phyloP scores from a whole-genome alignment of 129 eudicot genomes.

The Lactuca sativa region DNA sequence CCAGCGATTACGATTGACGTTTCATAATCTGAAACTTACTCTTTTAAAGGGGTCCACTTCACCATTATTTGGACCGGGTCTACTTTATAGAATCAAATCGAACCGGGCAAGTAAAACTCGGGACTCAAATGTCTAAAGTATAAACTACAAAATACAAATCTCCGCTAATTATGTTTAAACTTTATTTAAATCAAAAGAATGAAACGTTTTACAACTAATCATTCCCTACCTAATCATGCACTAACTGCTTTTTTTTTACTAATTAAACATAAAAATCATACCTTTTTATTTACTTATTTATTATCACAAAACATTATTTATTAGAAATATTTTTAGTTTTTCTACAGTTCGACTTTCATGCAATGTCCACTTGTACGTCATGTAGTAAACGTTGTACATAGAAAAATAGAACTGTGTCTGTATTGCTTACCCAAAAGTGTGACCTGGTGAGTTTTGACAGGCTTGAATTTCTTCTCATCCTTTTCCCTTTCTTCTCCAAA shows the following conservation, averaged over 20 bases:
- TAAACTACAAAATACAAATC: no score
- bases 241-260: conserved; percentile 3
- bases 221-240: conserved; percentile 12
- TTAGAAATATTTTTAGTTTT: neutral
- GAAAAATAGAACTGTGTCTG: neutral
- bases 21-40: conserved; percentile 2
- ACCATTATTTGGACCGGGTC: neutral
- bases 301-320: neutral
- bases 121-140: no score
- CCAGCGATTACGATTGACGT: conserved; percentile 16
- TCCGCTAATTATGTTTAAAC: no score
- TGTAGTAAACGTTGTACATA: neutral
- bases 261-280: neutral
- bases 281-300: neutral
- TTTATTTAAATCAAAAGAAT: neutral
- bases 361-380: neutral
- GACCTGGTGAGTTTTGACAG: conserved; percentile 48
- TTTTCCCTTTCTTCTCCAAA: conserved; percentile 30
- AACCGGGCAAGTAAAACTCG: no score
- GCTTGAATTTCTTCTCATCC: conserved; percentile 41
- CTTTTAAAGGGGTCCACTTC: conserved; percentile 7
- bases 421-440: conserved; percentile 63
- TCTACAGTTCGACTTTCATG: neutral
- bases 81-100: neutral
- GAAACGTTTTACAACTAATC: conserved; percentile 20